Evolutionary conservation across 2,329 filamentous ascomycete genomes (phyloP), one percentile per base, ranked within the genome.

Genomic region (Cercospora berteroae): DNA sequence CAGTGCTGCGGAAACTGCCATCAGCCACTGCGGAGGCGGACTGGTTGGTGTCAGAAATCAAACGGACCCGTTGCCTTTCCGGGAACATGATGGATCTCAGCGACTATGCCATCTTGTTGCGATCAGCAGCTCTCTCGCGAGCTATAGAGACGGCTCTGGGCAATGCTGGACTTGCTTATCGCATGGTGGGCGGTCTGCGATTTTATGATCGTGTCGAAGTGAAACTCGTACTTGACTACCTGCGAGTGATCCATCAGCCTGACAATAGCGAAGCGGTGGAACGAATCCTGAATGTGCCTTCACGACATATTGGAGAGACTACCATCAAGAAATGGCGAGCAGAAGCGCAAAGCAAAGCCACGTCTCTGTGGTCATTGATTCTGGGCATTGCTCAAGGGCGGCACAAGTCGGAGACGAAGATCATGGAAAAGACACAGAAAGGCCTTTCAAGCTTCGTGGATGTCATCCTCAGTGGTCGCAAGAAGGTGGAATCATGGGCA

Each of bases 141-240:
- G 88, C 92, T n/a, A 90, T 98, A 44, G 94, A 99, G 80, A 86
- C 89, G 23, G 90, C 90, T 2, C 83, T 98, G 48, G 92, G 90
- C 13, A 92, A 90, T 74, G 87, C 88, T 10, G 93, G 93, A 1
- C 88, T 98, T 48, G 86, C 93, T 0, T 99, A 98, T 79, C 89
- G 89, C 60, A 97, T 98, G 94, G 89, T 98, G 61, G 94, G 90
- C 74, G 94, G 95, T 1, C 87, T 88, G 69, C 91, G 92, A 67
- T 99, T 99, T 77, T 98, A 96, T 75, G 95, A 99, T 72, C 88
- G 95, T 61, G 86, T 88, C 3, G 94, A 99, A 77, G 90, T 98
- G 76, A 96, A 95, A 78, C 85, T 93, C 6, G 78, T 98, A 0
- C 80, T 98, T 4, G 93, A 97, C 77, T 98, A 99, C 77, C 83